Base-by-base conservation (phyloP, 148 eudicot genomes). In the Persicaria tinctoria region DNA sequence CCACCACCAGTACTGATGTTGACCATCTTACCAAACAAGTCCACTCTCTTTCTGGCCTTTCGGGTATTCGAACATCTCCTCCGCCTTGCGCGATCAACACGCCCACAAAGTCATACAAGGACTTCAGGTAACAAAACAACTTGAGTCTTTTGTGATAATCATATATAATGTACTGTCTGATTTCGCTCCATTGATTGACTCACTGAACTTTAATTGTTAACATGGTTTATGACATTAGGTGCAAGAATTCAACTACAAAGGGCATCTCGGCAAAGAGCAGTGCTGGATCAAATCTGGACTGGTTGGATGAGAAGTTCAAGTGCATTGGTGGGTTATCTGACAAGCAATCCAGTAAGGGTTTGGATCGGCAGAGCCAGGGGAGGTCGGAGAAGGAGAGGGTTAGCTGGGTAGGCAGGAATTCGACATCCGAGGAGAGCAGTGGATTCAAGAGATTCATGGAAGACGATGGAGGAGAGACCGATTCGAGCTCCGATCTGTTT, bases 401-500 rank as follows among this genome's bases (percentile, higher is more conserved):
- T 3, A 64, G 38, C 20, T 57, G 63, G 63, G 63, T 20, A 17
- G 11, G 70, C 3, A 46, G 70, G 46, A 64, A 5, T 64, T 64
- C 70, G 17, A 53, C 56, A 3, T 64, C 47, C 14, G 70, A 11
- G 44, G 70, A 66, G 68, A 63, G 45, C 6, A 45, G 46, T 5
- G 46, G 45, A 27, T 27, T 27, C 38, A 66, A 66, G 9, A 66
- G 70, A 13, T 66, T 73, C 64, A 20, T 77, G 45, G 72, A 68
- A 17, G 90, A 83, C 72, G 90, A 74, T 50, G 91, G 83, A 8
- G 88, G 49, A 38, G 92, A 90, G 0, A 88, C 92, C 78, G 96
- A 88, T 82, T 89, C 89, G 73, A 90, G 96, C 66, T 88, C 92
- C 54, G 96, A 90, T 87, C 76, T 90, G 20, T 90, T 90, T 60